A percentile compares a stretch with the other conserved stretches of the same genome.
These are phyloP conservation scores for Colletotrichum phormii DNA, from an alignment of 2,329 filamentous ascomycete species.

Conservation along the genomic window DNA sequence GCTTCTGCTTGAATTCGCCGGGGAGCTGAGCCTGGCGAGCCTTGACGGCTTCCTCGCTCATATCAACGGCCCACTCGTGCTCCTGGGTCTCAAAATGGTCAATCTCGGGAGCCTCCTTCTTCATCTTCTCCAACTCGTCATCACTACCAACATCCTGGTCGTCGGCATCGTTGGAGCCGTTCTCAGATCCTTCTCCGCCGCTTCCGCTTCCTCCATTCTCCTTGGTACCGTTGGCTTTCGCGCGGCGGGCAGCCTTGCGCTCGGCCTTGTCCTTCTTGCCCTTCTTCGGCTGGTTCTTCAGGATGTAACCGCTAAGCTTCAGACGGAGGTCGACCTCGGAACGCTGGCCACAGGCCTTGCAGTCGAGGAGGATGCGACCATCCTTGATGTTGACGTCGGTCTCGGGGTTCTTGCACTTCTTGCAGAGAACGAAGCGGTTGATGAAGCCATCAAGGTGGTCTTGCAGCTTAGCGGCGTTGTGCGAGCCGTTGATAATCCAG, in stretches of 20 bases:
- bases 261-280: slow-evolving; percentile 98
- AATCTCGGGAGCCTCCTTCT: slow-evolving; percentile 64
- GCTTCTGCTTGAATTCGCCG: slow-evolving; percentile 92
- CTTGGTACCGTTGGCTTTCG: slow-evolving; percentile 76
- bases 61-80: slow-evolving; percentile 95
- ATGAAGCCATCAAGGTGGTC: slow-evolving; percentile 99
- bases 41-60: slow-evolving; percentile 94
- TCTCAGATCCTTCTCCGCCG: slow-evolving; percentile 63
- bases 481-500: slow-evolving; percentile 99
- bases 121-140: slow-evolving; percentile 90
- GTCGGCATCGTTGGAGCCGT: slow-evolving; percentile 61
- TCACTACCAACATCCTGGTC: slow-evolving; percentile 81
- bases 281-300: slow-evolving; percentile 94
- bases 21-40: slow-evolving; percentile 93
- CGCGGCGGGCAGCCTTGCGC: slow-evolving; percentile 90
- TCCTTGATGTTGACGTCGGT: slow-evolving; percentile 97
- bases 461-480: slow-evolving; percentile 94
- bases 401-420: slow-evolving; percentile 99
- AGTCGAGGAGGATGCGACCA: slow-evolving; percentile 90
- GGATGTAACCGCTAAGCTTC: slow-evolving; percentile 96
- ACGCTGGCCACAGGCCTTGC: slow-evolving; percentile 97
- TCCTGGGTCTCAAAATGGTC: slow-evolving; percentile 77
- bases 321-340: slow-evolving; percentile 91
- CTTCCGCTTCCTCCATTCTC: slow-evolving; percentile 72
- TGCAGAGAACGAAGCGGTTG: slow-evolving; percentile 98